Percentiles rank a stretch among this genome's conserved stretches.
phyloP scores from a whole-genome alignment of 1,284 basidiomycete genomes.

The Trichosporon ovoides region DNA sequence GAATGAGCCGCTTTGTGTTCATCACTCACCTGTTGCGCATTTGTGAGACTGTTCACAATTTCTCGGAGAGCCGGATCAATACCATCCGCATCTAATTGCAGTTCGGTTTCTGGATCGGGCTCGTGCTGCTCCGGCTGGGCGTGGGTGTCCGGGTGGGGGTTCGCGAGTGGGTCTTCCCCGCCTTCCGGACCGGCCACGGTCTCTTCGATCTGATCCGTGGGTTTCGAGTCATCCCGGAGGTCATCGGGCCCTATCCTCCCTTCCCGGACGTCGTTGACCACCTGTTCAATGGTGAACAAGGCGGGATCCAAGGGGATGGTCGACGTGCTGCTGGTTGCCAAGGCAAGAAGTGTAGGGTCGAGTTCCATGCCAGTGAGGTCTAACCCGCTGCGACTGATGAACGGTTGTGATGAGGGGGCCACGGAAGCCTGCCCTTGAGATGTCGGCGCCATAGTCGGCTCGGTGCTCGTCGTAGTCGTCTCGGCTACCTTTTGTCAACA shows the following conservation, averaged over 20 bases:
- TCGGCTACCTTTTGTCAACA: neutral
- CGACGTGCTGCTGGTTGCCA: neutral
- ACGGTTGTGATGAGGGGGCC: neutral
- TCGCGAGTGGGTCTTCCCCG: slow-evolving; percentile 1
- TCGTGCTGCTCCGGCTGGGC: neutral
- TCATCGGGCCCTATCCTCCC: slow-evolving; percentile 26
- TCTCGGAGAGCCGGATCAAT: slow-evolving; percentile 44
- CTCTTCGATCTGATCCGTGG: neutral
- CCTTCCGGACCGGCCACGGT: neutral
- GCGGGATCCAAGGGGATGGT: slow-evolving; percentile 30
- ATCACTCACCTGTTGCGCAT: slow-evolving; percentile 42
- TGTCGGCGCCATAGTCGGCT: neutral
- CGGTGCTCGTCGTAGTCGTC: slow-evolving; percentile 1
- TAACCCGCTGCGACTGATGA: neutral
- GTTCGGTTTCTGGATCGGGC: slow-evolving; percentile 4
- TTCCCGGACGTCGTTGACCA: slow-evolving; percentile 34
- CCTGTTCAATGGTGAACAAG: slow-evolving; percentile 34
- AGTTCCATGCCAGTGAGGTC: neutral
- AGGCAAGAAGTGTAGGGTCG: slow-evolving; percentile 15
- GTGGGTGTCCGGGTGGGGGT: neutral
- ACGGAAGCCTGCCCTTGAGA: neutral
- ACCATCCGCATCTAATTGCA: slow-evolving; percentile 30
- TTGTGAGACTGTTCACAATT: slow-evolving; percentile 45
- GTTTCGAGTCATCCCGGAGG: neutral
- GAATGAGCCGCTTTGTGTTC: neutral